These are phyloP conservation scores for Aspergillus thermomutatus DNA, from an alignment of 2,329 filamentous ascomycete species.

Conservation along the genomic window DNA sequence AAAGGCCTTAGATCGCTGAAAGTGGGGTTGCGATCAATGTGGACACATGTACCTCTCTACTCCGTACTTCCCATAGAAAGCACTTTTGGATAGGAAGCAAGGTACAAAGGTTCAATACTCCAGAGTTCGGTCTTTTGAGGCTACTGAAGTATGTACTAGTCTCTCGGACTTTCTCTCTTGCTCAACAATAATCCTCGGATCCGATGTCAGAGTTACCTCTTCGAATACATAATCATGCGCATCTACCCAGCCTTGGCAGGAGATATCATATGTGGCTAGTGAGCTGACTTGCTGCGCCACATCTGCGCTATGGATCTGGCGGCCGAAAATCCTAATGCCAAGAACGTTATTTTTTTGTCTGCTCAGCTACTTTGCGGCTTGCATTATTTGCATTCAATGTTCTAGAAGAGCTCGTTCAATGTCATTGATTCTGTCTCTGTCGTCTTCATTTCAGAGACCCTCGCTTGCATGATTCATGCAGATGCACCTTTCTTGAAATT, in stretches of 20 bases:
- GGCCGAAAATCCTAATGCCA: constrained; percentile 11
- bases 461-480: not conserved
- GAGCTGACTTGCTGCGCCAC: constrained; percentile 11
- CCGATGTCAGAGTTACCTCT: not conserved
- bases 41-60: not conserved
- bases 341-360: not conserved
- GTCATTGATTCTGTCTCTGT: not conserved
- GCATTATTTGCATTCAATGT: not conserved
- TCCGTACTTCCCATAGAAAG: not conserved
- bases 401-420: not conserved
- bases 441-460: not conserved
- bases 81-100: not conserved
- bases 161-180: not conserved
- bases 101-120: not conserved
- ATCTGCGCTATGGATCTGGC: constrained; percentile 7
- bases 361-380: not conserved
- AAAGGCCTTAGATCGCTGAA: not conserved
- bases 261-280: constrained; percentile 13
- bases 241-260: constrained; percentile 2
- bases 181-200: not conserved
- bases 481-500: not conserved
- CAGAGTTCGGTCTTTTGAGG: not conserved
- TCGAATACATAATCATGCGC: not conserved
- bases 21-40: not conserved
- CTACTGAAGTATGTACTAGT: not conserved